A percentile compares a stretch with the other conserved stretches of the same genome.
Conservation (phyloP, 495 filamentous ascomycete genomes). For the Massariosphaeria phaeospora region DNA sequence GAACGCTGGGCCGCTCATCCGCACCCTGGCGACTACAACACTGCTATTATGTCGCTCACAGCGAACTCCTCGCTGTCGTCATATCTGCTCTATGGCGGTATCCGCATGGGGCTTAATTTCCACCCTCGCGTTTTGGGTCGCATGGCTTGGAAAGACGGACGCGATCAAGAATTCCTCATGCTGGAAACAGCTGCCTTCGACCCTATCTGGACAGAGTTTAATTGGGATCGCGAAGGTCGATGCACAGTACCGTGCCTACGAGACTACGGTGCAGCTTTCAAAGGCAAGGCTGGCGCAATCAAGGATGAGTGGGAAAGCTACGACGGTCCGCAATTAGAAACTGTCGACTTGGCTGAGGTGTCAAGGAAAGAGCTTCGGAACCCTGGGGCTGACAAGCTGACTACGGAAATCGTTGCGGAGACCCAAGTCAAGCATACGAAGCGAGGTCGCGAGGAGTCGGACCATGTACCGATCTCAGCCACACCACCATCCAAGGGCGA, state of each 20-base stretch:
- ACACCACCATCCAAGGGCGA: conserved; percentile 23
- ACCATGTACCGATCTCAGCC: conserved; percentile 26
- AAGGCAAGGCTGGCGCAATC: conserved; percentile 41
- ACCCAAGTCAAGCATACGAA: conserved; percentile 7
- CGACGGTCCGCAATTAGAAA: conserved; percentile 39
- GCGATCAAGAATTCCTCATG: conserved; percentile 51
- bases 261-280: conserved; percentile 51
- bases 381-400: conserved; percentile 10
- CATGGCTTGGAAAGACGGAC: conserved; percentile 54
- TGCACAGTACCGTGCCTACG: conserved; percentile 53
- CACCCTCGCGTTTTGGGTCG: conserved; percentile 52
- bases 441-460: conserved; percentile 20
- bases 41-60: conserved; percentile 53
- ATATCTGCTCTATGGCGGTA: conserved; percentile 52
- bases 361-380: conserved; percentile 21
- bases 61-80: conserved; percentile 53
- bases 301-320: conserved; percentile 53
- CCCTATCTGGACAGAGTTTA: conserved; percentile 56
- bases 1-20: conserved; percentile 55
- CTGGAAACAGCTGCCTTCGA: conserved; percentile 55
- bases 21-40: conserved; percentile 55
- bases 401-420: conserved; percentile 14
- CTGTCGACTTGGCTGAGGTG: conserved; percentile 17
- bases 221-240: conserved; percentile 48
- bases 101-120: conserved; percentile 57